Evolutionary conservation across 2,329 filamentous ascomycete genomes (phyloP).

Genomic region (Ilyonectria mors-panacis): DNA sequence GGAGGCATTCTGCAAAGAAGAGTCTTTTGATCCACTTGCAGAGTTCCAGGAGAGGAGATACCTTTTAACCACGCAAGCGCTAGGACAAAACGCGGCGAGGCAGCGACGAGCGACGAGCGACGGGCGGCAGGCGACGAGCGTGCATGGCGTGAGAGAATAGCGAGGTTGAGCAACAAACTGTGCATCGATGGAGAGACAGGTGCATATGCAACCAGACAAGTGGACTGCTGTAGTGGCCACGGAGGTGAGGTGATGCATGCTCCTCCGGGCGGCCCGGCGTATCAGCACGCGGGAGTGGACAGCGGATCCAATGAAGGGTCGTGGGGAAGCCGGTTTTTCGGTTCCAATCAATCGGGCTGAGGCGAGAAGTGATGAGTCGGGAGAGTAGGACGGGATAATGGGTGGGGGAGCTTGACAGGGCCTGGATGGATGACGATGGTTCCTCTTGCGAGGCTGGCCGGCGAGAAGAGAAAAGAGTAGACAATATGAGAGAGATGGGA

Average conservation of each 20-base stretch:
- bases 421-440: not conserved
- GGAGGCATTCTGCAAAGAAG: conserved; percentile 29
- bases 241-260: conserved; percentile 28
- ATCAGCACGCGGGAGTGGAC: conserved; percentile 15
- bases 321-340: conserved; percentile 29
- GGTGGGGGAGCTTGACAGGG: conserved; percentile 4
- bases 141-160: conserved; percentile 37
- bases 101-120: not conserved
- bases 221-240: conserved; percentile 24
- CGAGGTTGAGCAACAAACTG: conserved; percentile 29
- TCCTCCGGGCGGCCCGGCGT: conserved; percentile 17
- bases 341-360: conserved; percentile 42
- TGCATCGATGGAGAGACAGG: conserved; percentile 35
- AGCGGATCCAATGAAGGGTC: conserved; percentile 19
- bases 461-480: not conserved
- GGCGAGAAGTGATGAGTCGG: conserved; percentile 36
- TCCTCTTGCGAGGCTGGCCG: not conserved
- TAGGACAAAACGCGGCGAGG: conserved; percentile 18
- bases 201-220: conserved; percentile 45
- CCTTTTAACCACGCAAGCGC: conserved; percentile 39
- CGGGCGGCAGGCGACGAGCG: conserved; percentile 21
- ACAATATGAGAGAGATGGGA: not conserved
- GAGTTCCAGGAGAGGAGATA: conserved; percentile 30
- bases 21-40: conserved; percentile 27
- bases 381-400: conserved; percentile 10